Evolutionary conservation across 192 early-diverging fungal species (phyloP).

Genomic region (Radiomyces spectabilis): DNA sequence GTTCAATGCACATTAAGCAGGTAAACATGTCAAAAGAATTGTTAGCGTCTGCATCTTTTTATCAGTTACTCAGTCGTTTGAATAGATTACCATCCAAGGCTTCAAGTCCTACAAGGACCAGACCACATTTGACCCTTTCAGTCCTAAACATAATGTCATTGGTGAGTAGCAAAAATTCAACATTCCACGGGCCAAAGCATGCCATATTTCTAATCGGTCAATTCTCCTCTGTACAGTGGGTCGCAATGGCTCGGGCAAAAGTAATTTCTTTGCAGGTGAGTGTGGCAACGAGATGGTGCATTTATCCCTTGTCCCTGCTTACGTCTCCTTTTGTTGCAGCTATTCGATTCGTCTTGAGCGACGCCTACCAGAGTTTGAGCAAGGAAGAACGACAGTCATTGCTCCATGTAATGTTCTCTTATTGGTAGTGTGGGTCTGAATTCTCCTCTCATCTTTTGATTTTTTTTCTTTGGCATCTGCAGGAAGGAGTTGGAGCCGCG

Average conservation of each 20-base stretch:
- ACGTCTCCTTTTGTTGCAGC: conserved; percentile 50
- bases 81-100: conserved; percentile 89
- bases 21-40: too few species aligned
- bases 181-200: background rate
- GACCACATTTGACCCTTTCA: conserved; percentile 87
- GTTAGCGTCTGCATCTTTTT: too few species aligned
- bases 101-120: conserved; percentile 99
- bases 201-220: background rate
- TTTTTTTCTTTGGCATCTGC: background rate
- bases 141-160: conserved; percentile 90
- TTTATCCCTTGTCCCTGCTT: too few species aligned
- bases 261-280: conserved; percentile 93
- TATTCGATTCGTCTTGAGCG: conserved; percentile 91
- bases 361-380: conserved; percentile 90
- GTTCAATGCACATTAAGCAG: too few species aligned
- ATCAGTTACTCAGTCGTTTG: background rate
- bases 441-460: too few species aligned
- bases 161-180: conserved; percentile 41
- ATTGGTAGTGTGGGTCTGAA: too few species aligned
- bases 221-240: conserved; percentile 52
- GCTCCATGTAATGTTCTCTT: conserved; percentile 59
- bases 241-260: conserved; percentile 95
- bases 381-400: conserved; percentile 91
- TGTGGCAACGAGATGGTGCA: background rate
- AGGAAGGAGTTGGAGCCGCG: conserved; percentile 87